Base-by-base conservation (phyloP, 805 yeast genomes). In the Teunomyces lycoperdinae region DNA sequence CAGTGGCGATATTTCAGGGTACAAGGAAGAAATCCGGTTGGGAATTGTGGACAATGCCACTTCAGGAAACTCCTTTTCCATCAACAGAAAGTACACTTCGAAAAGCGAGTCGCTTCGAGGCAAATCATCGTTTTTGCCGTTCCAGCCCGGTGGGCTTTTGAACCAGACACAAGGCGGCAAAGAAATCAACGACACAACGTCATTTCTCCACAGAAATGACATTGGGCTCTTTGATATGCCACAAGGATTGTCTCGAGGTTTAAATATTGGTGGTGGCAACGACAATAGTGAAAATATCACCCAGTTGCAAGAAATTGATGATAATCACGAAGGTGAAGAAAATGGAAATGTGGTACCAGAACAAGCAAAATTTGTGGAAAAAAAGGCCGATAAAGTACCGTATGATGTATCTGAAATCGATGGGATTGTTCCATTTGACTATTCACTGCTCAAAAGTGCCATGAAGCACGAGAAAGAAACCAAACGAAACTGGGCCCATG, bases 401-500 rank as follows among this genome's bases (percentile, higher is more conserved):
- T 61, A 62, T 44, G 76, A 72, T 43, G 60, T 70, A n/a, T 67
- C 66, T 20, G 83, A 79, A 48, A 64, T 80, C 27, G 79, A 77
- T 57, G 77, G 75, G 7, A 50, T 73, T 5, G 68, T 68, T 2
- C 67, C 76, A 0, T 54, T 66, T 24, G 74, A 72, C 51, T 71
- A 62, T 50, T 32, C 61, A 1, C 46, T 57, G 11, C 51, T 66
- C 41, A 53, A 58, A 27, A 57, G 58, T 20, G 51, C 56, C 17
- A 54, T 63, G 54, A 61, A 58, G 11, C 53, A 57, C 28, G 64
- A 60, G 40, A 59, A 55, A 20, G 60, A 61, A 46, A 57, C 45
- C 33, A 79, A 79, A 51, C 80, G 77, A 50, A 82, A 84, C 50
- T 94, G 98, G 98, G 99, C 99, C 0, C 99, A 94, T 68, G 82